Base-by-base conservation (phyloP, 345 rosid genomes). In the Iberis pinnata region DNA sequence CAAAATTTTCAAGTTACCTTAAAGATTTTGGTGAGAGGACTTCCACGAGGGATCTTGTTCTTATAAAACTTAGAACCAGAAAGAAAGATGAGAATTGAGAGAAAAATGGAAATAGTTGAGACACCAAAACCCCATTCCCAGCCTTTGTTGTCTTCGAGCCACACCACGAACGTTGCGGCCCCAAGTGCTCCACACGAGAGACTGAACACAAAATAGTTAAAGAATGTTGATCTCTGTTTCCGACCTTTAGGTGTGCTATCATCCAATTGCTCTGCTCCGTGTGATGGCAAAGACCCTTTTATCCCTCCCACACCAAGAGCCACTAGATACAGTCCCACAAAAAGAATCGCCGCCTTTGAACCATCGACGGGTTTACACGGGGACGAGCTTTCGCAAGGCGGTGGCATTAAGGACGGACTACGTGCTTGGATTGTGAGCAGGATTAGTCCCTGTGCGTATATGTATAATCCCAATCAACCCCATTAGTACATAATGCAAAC, bases 91-190 rank as follows among this genome's bases (percentile, higher is more conserved):
- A 83, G 86, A 59, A 84, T 59, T 18, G 97, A 79, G 56, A 76
- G 47, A 49, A 88, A 69, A 42, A 88, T 80, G 2, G 86, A 61
- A 7, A 67, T 73, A 8, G 95, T 77, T 29, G 92, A 64, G 20
- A 76, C 70, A 37, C 83, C 95, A 20, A 88, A 85, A 39, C 90
- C 96, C 94, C 92, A 84, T 43, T 80, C 80, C 97, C 97, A 88
- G 4, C 97, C 97, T 54, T 56, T 55, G 69, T 88, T 88, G 68
- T 82, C 95, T 65, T 85, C 95, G 24, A 88, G 73, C 92, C 95
- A 85, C 18, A 82, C 95, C 59, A 79, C 92, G 29, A 85, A 69
- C 6, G 95, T 88, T 11, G 85, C 97, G 8, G 95, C 97, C 45
- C 84, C 68, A 9, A 88, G 67, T 49, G 86, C 97, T n/a, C 95